These are phyloP conservation scores for Leishmania lainsoni DNA, from an alignment of 208 protist genomes.

Conservation along the genomic window DNA sequence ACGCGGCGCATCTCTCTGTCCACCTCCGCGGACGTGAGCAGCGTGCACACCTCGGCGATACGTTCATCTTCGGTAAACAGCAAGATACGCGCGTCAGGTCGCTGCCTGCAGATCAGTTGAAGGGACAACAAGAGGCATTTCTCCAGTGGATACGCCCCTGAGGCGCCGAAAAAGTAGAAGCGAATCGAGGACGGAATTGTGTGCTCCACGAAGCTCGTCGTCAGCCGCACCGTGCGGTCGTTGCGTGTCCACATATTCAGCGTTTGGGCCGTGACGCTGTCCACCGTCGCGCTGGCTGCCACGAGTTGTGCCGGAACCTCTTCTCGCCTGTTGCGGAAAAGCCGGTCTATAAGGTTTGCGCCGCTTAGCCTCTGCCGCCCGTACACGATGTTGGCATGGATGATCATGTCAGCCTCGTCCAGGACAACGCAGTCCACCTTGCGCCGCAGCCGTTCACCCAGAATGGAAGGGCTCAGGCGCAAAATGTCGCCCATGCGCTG, in stretches of 20 bases:
- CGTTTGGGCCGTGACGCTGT: slow-evolving; percentile 79
- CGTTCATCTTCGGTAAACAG: slow-evolving; percentile 59
- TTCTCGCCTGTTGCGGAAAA: slow-evolving; percentile 71
- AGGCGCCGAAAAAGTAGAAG: slow-evolving; percentile 82
- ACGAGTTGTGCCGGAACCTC: slow-evolving; percentile 90
- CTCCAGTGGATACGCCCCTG: slow-evolving; percentile 40
- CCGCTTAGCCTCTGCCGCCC: slow-evolving; percentile 57
- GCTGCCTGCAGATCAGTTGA: slow-evolving; percentile 77
- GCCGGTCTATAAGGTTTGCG: slow-evolving; percentile 73
- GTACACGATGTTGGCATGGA: slow-evolving; percentile 35
- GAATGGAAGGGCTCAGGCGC: slow-evolving; percentile 59
- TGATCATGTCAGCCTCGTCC: slow-evolving; percentile 85
- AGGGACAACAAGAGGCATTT: slow-evolving; percentile 51
- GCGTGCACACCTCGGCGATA: slow-evolving; percentile 41
- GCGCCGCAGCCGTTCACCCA: slow-evolving; percentile 86
- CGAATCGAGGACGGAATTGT: slow-evolving; percentile 74
- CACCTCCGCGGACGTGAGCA: slow-evolving; percentile 34
- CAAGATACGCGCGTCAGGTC: slow-evolving; percentile 61
- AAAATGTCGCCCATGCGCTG: slow-evolving; percentile 79
- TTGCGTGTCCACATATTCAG: slow-evolving; percentile 91
- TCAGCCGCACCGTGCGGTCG: slow-evolving; percentile 86
- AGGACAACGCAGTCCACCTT: slow-evolving; percentile 91
- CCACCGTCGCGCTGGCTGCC: slow-evolving; percentile 83
- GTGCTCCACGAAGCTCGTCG: slow-evolving; percentile 90
- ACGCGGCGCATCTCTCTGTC: slow-evolving; percentile 8